Evolutionary conservation across 2,329 filamentous ascomycete species (phyloP), one percentile per base, ranked within the genome.

Genomic region (Hymenoscyphus albidus): DNA sequence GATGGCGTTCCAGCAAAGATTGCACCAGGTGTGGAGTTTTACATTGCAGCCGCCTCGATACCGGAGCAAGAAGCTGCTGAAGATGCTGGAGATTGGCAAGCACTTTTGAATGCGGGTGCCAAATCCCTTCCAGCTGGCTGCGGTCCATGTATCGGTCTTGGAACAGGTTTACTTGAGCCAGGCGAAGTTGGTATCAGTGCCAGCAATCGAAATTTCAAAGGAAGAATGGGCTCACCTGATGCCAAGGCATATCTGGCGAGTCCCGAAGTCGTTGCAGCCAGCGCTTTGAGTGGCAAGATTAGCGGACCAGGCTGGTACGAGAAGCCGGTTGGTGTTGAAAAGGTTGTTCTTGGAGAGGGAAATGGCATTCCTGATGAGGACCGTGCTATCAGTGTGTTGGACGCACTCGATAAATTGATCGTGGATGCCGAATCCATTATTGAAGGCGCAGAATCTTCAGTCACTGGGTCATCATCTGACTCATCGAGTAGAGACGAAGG

Each of bases 191-290:
- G 93, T 27, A 93, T 97, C 70, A 88, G 83, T 66, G 91, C 92
- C 0, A 88, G 83, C 61, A 97, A 97, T 80, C 83, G 93, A 12
- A 97, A 97, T 77, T 97, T 93, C 81, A 93, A 93, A 77, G 93
- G 93, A 0, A 86, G 93, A 2, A 96, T 97, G 91, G 93, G 93
- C 2, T 88, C 85, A 14, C 87, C 84, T 2, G 86, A 91, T 5
- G 91, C 92, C 0, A 88, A 92, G 73, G 92, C 92, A 0, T 97
- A 97, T 75, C 87, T 97, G 0, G 90, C 89, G 5, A 94, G 90
- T 69, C 93, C 95, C 0, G 93, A 97, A 73, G 88, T 97, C 2
- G 94, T 98, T 0, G 94, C 94, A 3, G 93, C 95, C 7, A 96
- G 91, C 72, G 94, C 94, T 2, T 78, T 97, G 0, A 72, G 81